A percentile compares a stretch with the other conserved stretches of the same genome.
Conservation (phyloP, 139 green algal species). For the Haematococcus sp. region DNA sequence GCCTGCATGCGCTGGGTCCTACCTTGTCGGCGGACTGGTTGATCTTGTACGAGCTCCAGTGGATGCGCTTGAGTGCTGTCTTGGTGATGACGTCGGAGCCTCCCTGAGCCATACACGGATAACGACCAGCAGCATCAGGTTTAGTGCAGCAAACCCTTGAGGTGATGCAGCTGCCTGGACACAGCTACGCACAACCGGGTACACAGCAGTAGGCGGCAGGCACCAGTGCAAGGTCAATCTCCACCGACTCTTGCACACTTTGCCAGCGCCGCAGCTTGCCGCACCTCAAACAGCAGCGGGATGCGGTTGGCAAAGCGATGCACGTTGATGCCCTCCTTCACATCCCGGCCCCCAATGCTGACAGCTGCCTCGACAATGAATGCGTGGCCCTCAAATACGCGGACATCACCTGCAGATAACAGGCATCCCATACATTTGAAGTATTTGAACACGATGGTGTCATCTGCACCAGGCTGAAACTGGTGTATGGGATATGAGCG, state of each 20-base stretch:
- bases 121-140: background rate
- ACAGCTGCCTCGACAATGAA: slow-evolving; percentile 95
- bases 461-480: too few relatives aligned
- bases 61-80: slow-evolving; percentile 89
- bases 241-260: too few relatives aligned
- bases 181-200: background rate
- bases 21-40: slow-evolving; percentile 86
- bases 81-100: slow-evolving; percentile 90
- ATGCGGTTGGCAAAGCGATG: slow-evolving; percentile 97
- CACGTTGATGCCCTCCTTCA: slow-evolving; percentile 88
- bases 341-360: slow-evolving; percentile 81
- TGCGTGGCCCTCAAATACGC: slow-evolving; percentile 90
- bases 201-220: too few relatives aligned
- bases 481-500: too few relatives aligned
- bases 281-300: slow-evolving; percentile 93
- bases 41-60: slow-evolving; percentile 96
- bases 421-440: background rate
- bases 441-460: too few relatives aligned
- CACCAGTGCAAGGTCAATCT: too few relatives aligned
- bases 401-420: slow-evolving; percentile 54
- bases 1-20: too few relatives aligned
- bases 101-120: slow-evolving; percentile 23
- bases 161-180: background rate
- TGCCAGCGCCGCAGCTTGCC: background rate
- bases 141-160: background rate